Base-by-base conservation (phyloP, 495 filamentous ascomycete species). In the Penicillium atrosanguineum region DNA sequence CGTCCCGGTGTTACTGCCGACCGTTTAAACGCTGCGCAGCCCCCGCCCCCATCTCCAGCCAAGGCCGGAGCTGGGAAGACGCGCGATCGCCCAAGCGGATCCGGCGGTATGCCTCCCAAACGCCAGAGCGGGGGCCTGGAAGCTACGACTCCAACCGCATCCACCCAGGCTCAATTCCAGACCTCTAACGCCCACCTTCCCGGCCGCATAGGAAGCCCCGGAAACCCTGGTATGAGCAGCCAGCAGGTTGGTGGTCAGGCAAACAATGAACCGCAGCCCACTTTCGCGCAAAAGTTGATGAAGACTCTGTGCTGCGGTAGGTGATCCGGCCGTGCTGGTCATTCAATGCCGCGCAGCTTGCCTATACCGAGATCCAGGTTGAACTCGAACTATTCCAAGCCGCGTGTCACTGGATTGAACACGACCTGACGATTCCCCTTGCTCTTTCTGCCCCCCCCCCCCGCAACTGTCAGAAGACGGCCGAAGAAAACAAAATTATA, bases 21-120 rank as follows among this genome's bases (percentile, higher is more conserved):
- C 74, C 94, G 91, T 90, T 93, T 98, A 89, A 95, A 98, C 86
- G 90, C 89, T 76, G 87, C 83, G 82, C 87, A 89, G 79, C 91
- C 86, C 84, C 89, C 85, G 81, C 88, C 88, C 77, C 90, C 90
- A 62, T 89, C 88, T 77, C 88, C 87, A 70, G 87, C 83, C 73
- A 90, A 89, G 71, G 83, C 81, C 64, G 84, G 84, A 83, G 86
- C 80, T 74, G 84, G 82, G 75, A 91, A 88, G 81, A 76, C 72
- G 56, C 85, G 83, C 82, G 86, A 90, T 72, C 87, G 87, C 79
- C 85, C 75, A 91, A 92, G 83, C 89, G 88, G 74, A 76, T 83
- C 79, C 68, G 81, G 83, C 82, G 81, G 79, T 73, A 72, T 78
- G 67, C 73, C 73, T 60, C 79, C 83, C 59, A 92, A 91, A 75